Evolutionary conservation across 306 rosid species (phyloP).

Genomic region (Malus asiatica): DNA sequence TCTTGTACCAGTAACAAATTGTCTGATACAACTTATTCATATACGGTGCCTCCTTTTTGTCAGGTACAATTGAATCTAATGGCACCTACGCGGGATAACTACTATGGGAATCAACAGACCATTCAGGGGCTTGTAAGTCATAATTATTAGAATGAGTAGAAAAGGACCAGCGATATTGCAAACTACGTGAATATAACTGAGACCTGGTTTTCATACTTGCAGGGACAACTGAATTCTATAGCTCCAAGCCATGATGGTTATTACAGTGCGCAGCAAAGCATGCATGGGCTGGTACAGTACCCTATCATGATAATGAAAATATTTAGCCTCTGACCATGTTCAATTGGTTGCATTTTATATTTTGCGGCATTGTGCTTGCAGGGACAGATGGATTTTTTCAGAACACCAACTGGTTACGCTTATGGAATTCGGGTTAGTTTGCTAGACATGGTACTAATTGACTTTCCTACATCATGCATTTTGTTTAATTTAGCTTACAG

Average conservation of each 20-base stretch:
- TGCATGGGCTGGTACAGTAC: conserved; percentile 80
- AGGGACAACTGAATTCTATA: conserved; percentile 90
- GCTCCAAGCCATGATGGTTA: conserved; percentile 85
- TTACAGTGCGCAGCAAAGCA: conserved; percentile 74
- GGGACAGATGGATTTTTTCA: conserved; percentile 95
- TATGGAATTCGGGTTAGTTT: conserved; percentile 85
- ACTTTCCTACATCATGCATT: background rate
- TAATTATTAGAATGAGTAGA: conserved; percentile 4
- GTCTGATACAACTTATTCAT: too few species aligned
- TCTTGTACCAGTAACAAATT: conserved; percentile 5
- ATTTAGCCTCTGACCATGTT: conserved; percentile 11
- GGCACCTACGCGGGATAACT: conserved; percentile 94
- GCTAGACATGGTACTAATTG: background rate
- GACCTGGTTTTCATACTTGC: conserved; percentile 17
- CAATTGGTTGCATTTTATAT: conserved; percentile 17
- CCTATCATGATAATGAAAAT: conserved; percentile 12
- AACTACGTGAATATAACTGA: background rate
- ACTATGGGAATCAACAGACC: conserved; percentile 83
- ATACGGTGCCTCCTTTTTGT: background rate
- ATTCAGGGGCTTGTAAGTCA: conserved; percentile 81
- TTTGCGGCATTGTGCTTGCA: conserved; percentile 35
- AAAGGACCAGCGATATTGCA: background rate
- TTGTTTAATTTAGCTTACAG: conserved; percentile 3
- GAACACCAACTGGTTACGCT: conserved; percentile 55
- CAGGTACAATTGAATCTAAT: conserved; percentile 79